Conservation (phyloP, 805 yeast genomes). For the Kodamaea sagamina region DNA sequence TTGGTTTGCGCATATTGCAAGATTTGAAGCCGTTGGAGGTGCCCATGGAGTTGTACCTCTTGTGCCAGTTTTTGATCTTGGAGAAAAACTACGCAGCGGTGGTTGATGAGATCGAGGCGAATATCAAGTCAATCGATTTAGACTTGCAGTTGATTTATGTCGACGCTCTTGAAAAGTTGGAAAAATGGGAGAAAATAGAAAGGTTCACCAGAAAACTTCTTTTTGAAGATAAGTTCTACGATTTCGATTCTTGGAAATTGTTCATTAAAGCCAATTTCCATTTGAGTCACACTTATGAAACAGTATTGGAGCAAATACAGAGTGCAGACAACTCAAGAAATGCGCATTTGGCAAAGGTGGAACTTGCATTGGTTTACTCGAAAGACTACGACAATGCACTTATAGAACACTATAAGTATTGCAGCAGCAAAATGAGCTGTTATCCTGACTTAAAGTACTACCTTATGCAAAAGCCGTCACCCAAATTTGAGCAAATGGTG, state of each 20-base stretch:
- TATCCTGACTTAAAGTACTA: conserved; percentile 55
- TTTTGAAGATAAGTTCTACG: conserved; percentile 58
- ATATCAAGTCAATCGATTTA: conserved; percentile 47
- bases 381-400: conserved; percentile 31
- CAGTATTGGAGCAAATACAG: conserved; percentile 15
- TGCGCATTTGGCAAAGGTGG: conserved; percentile 53
- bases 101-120: conserved; percentile 30
- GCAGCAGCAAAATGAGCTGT: conserved; percentile 64
- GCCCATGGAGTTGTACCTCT: conserved; percentile 69
- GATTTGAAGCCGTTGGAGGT: conserved; percentile 50
- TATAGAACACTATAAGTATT: conserved; percentile 43
- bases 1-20: conserved; percentile 61
- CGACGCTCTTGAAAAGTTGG: conserved; percentile 44
- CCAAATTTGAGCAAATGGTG: background rate
- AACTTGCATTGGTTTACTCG: conserved; percentile 35
- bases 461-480: conserved; percentile 8
- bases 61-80: conserved; percentile 49
- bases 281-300: conserved; percentile 33
- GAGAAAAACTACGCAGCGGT: conserved; percentile 37
- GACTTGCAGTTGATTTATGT: conserved; percentile 61
- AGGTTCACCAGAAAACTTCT: conserved; percentile 45
- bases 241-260: conserved; percentile 73
- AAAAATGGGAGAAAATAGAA: conserved; percentile 47
- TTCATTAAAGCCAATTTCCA: conserved; percentile 48
- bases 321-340: conserved; percentile 36